phyloP scores from a whole-genome alignment of 1,284 basidiomycete genomes.

The Singerocomus inundabilis region DNA sequence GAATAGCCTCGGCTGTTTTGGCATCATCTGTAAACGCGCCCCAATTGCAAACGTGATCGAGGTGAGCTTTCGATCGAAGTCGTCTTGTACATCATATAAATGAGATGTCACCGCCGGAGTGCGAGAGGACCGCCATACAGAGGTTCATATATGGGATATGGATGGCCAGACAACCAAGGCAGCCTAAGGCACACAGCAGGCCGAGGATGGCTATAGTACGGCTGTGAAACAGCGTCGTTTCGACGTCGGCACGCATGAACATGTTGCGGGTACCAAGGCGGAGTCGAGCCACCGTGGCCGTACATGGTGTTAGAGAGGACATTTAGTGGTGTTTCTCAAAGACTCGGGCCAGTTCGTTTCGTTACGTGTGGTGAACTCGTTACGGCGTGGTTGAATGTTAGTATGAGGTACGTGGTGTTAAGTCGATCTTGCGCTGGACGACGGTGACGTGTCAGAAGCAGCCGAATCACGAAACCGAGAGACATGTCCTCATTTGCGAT shows the following conservation, averaged over 20 bases:
- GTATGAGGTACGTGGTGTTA: slow-evolving; percentile 14
- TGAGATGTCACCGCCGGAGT: slow-evolving; percentile 15
- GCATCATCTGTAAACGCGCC: slow-evolving; percentile 9
- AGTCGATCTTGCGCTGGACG: background rate
- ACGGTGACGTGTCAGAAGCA: background rate
- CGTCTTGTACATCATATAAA: slow-evolving; percentile 3
- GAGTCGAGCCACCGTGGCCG: background rate
- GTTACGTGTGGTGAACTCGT: slow-evolving; percentile 12
- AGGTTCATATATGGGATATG: too few species aligned
- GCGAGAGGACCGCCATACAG: slow-evolving; percentile 2
- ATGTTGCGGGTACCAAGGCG: background rate
- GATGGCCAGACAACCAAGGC: background rate
- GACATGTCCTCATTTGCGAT: background rate
- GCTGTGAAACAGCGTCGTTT: background rate
- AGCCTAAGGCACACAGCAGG: background rate
- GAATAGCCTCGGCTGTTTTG: slow-evolving; percentile 5
- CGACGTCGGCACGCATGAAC: background rate
- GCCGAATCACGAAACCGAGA: background rate
- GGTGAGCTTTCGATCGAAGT: slow-evolving; percentile 8
- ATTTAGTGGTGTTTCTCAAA: background rate
- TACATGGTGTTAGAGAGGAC: slow-evolving; percentile 8
- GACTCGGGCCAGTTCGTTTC: slow-evolving; percentile 9
- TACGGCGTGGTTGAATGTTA: background rate
- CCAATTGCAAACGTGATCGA: slow-evolving; percentile 4
- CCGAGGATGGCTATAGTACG: slow-evolving; percentile 7